Conservation (phyloP, 2,329 filamentous ascomycete species). For the Colletotrichum sp. region DNA sequence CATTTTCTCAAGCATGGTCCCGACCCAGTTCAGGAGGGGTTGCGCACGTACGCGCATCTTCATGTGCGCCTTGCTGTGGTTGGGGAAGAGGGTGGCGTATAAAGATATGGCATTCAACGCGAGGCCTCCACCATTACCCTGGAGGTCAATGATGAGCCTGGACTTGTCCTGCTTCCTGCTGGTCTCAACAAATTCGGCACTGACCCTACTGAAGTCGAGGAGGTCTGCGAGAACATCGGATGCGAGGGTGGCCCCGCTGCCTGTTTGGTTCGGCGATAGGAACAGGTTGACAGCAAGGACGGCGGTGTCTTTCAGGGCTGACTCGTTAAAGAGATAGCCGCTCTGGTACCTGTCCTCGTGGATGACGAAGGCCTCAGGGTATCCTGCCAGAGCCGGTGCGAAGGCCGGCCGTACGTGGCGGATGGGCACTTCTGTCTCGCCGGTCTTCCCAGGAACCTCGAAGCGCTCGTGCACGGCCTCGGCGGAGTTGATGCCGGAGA, state of each 20-base stretch:
- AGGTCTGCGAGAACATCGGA: neutral
- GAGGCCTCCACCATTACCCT: slow-evolving; percentile 64
- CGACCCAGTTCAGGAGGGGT: slow-evolving; percentile 7
- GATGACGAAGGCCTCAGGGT: slow-evolving; percentile 10
- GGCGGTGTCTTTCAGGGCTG: neutral
- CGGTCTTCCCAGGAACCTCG: neutral
- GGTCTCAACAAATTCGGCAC: slow-evolving; percentile 46
- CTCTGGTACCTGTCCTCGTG: slow-evolving; percentile 12
- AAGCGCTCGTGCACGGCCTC: slow-evolving; percentile 11
- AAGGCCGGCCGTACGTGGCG: neutral
- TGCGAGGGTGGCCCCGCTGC: neutral
- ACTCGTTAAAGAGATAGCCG: slow-evolving; percentile 9
- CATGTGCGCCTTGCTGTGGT: neutral
- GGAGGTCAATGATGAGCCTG: slow-evolving; percentile 68
- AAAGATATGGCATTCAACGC: slow-evolving; percentile 7
- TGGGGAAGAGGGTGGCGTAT: slow-evolving; percentile 13
- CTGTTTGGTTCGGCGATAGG: neutral
- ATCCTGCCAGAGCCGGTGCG: neutral
- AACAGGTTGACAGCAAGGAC: slow-evolving; percentile 19
- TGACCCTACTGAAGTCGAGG: neutral
- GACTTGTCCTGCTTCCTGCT: slow-evolving; percentile 53
- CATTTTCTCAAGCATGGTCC: neutral
- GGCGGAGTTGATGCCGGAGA: slow-evolving; percentile 12
- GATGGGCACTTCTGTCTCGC: neutral
- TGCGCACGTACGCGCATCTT: slow-evolving; percentile 19